phyloP scores from a whole-genome alignment of 805 yeast species.

The Metschnikowia noctiluminum region DNA sequence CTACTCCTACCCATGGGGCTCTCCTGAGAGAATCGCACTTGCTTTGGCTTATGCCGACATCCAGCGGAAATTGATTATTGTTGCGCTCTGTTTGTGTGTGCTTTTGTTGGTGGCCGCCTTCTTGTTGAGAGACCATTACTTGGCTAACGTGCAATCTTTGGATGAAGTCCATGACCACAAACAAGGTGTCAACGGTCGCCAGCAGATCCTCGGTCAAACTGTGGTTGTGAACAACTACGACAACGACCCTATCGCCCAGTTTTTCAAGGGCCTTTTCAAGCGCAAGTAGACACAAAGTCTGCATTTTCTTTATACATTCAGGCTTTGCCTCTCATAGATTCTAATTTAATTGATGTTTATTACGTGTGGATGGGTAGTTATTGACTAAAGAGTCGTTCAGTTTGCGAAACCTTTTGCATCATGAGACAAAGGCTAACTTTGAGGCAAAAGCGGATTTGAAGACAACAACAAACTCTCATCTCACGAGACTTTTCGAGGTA shows the following conservation, averaged over 20 bases:
- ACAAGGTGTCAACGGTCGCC: conserved; percentile 14
- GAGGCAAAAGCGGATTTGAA: too few species aligned
- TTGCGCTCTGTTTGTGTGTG: conserved; percentile 53
- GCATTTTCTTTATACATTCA: not conserved
- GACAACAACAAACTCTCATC: too few species aligned
- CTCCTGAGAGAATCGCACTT: conserved; percentile 56
- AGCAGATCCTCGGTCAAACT: conserved; percentile 11
- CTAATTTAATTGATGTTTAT: too few species aligned
- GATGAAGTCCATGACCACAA: conserved; percentile 17
- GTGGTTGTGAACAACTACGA: conserved; percentile 19
- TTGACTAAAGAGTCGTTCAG: too few species aligned
- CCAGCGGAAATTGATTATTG: conserved; percentile 55
- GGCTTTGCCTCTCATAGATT: too few species aligned
- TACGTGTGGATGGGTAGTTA: too few species aligned
- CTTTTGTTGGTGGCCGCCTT: conserved; percentile 48
- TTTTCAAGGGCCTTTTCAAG: conserved; percentile 13
- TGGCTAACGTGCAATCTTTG: conserved; percentile 35
- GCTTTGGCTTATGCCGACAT: conserved; percentile 57
- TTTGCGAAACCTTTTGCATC: too few species aligned
- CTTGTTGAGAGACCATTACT: conserved; percentile 51
- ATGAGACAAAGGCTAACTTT: too few species aligned
- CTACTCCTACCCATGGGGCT: conserved; percentile 52
- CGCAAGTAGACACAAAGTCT: not conserved
- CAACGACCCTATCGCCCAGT: conserved; percentile 17
- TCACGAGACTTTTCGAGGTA: too few species aligned